These are phyloP conservation scores for Atkinsonella hypoxylon DNA, from an alignment of 2,329 filamentous ascomycete species.

Conservation along the genomic window DNA sequence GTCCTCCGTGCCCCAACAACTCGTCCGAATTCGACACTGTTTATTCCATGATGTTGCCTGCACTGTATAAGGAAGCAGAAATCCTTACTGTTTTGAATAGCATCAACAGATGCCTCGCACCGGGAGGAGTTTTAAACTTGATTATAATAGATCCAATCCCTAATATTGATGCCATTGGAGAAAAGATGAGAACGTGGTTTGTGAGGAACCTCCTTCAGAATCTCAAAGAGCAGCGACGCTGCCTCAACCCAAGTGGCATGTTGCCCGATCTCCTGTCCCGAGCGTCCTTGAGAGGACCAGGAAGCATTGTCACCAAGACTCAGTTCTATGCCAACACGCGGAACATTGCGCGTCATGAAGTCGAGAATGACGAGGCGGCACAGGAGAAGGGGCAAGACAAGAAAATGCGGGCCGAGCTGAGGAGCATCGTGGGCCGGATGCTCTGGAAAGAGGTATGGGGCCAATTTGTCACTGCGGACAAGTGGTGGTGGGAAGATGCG, in stretches of 20 bases:
- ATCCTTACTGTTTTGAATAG: slow-evolving; percentile 44
- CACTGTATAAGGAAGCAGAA: slow-evolving; percentile 42
- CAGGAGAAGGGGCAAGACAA: slow-evolving; percentile 14
- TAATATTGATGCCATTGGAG: slow-evolving; percentile 41
- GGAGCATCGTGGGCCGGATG: slow-evolving; percentile 40
- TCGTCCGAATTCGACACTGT: slow-evolving; percentile 34
- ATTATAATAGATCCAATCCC: slow-evolving; percentile 53
- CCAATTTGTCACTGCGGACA: slow-evolving; percentile 31
- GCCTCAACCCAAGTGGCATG: slow-evolving; percentile 43
- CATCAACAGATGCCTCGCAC: slow-evolving; percentile 42
- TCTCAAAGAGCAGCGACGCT: slow-evolving; percentile 45
- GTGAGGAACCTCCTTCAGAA: slow-evolving; percentile 48
- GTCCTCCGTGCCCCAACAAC: slow-evolving; percentile 15
- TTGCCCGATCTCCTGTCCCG: slow-evolving; percentile 48
- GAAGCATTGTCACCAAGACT: slow-evolving; percentile 35
- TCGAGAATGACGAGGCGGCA: slow-evolving; percentile 13
- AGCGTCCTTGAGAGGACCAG: slow-evolving; percentile 36
- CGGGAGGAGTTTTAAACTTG: slow-evolving; percentile 44
- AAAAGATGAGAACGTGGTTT: slow-evolving; percentile 46
- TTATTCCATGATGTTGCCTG: slow-evolving; percentile 43
- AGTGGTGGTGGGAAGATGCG: slow-evolving; percentile 52
- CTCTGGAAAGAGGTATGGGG: slow-evolving; percentile 53
- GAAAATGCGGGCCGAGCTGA: slow-evolving; percentile 33
- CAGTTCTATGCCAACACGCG: slow-evolving; percentile 34
- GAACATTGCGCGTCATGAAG: slow-evolving; percentile 13